Base-by-base conservation (phyloP, 441 rosid species). In the Eutrema salsugineum region DNA sequence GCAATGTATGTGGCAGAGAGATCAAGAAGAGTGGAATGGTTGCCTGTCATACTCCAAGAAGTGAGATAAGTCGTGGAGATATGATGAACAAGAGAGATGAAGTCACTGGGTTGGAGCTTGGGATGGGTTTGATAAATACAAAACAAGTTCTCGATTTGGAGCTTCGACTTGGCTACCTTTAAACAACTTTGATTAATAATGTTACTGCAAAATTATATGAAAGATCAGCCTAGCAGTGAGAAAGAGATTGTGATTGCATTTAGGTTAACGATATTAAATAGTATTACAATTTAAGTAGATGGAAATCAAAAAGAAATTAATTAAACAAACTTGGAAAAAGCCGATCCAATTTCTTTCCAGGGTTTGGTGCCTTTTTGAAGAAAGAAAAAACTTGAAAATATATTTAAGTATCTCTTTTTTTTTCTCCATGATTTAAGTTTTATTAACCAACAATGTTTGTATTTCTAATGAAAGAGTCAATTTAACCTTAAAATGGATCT, bases 111-210 rank as follows among this genome's bases (percentile, higher is more conserved):
- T 78, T 73, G 68, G 69, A 78, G 43, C 70, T 67, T 68, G 65
- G 63, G 68, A 60, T 33, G 67, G 51, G 14, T 47, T 64, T 62
- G 30, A 76, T 38, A 50, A 68, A 63, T 63, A 75, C 75, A 56
- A 69, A 82, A n/a, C 81, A 85, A 75, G 78, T 71, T 46, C 68
- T 78, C 51, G 84, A 82, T 78, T 85, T 76, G 78, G 88, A 78
- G 51, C 81, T 78, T 61, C 66, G 81, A 72, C 81, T 81, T 71
- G 74, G 80, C 56, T 78, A 77, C 66, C 50, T 72, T 64, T 77
- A 59, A 36, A 33, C 49, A 44, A 62, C 19, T 61, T 53, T 53
- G 39, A 24, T 32, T 17, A 40, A 8, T 63, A 39, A 5, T 28
- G 38, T 36, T 19, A 62, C 17, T 14, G 24, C 36, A 46, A 51